Conservation (phyloP, 1,284 basidiomycete species). For the Lentinula novae-zelandiae region DNA sequence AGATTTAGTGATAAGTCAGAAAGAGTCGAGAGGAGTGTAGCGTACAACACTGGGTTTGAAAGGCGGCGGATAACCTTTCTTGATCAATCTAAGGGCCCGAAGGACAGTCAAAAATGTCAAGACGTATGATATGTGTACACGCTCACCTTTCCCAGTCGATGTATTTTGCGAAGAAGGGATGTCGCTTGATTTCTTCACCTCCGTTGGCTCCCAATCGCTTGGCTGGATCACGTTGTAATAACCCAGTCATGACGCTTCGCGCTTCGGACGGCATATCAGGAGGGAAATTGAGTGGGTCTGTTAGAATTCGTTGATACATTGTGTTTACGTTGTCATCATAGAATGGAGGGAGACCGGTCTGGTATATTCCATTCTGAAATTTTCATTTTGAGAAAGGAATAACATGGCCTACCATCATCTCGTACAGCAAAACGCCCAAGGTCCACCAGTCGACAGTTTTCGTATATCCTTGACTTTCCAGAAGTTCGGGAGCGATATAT, state of each 20-base stretch:
- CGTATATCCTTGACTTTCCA: conserved; percentile 97
- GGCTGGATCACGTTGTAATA: conserved; percentile 88
- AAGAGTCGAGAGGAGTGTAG: conserved; percentile 16
- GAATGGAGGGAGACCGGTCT: conserved; percentile 96
- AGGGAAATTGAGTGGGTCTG: conserved; percentile 93
- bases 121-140: neutral
- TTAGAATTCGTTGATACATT: conserved; percentile 97
- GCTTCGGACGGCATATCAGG: conserved; percentile 89
- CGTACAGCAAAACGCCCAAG: conserved; percentile 93
- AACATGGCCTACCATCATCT: conserved; percentile 78
- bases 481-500: conserved; percentile 93
- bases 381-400: conserved; percentile 13
- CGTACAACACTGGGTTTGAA: conserved; percentile 96
- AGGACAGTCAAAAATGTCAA: neutral
- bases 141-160: conserved; percentile 83
- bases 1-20: neutral
- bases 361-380: neutral
- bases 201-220: conserved; percentile 88
- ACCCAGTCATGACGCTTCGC: conserved; percentile 80
- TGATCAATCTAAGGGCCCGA: conserved; percentile 55
- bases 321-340: conserved; percentile 98
- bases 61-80: conserved; percentile 96
- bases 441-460: conserved; percentile 99
- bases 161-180: conserved; percentile 94
- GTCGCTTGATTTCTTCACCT: conserved; percentile 94